phyloP scores from a whole-genome alignment of 106 monocot species.

The Platanthera zijinensis region DNA sequence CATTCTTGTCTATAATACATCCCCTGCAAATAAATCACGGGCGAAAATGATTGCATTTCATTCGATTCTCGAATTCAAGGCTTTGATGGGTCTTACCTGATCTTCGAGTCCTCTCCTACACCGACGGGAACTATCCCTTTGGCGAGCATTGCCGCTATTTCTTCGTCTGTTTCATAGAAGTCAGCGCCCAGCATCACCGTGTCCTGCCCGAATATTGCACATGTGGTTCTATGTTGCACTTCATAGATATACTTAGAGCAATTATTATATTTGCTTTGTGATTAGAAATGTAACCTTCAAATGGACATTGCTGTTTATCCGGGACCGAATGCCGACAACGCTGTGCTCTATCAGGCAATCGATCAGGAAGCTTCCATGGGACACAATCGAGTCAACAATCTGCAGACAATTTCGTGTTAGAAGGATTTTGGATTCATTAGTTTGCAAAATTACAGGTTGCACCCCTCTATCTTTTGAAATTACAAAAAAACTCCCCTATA shows the following conservation, averaged over 20 bases:
- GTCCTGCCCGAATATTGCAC: slow-evolving; percentile 39
- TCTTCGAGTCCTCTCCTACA: slow-evolving; percentile 82
- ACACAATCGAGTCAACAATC: slow-evolving; percentile 83
- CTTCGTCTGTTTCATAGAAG: slow-evolving; percentile 78
- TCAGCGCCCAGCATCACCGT: slow-evolving; percentile 97
- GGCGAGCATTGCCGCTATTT: slow-evolving; percentile 50
- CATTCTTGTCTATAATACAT: slow-evolving; percentile 77
- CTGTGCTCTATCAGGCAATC: slow-evolving; percentile 73
- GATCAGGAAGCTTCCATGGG: slow-evolving; percentile 82
- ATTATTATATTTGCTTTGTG: neutral
- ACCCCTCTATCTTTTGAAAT: no score
- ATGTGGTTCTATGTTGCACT: neutral
- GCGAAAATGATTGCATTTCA: neutral
- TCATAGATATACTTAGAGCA: neutral
- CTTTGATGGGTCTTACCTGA: slow-evolving; percentile 30
- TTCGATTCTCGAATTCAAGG: neutral
- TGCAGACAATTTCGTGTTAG: slow-evolving; percentile 15
- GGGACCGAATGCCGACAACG: slow-evolving; percentile 82
- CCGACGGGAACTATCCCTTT: slow-evolving; percentile 89
- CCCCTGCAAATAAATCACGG: slow-evolving; percentile 26
- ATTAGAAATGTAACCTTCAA: slow-evolving; percentile 51
- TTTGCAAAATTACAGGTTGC: neutral
- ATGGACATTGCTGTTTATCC: slow-evolving; percentile 63
- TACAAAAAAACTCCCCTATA: no score
- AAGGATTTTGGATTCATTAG: no score